Conservation (phyloP, 2,329 filamentous ascomycete species). For the Aureobasidium subglaciale region DNA sequence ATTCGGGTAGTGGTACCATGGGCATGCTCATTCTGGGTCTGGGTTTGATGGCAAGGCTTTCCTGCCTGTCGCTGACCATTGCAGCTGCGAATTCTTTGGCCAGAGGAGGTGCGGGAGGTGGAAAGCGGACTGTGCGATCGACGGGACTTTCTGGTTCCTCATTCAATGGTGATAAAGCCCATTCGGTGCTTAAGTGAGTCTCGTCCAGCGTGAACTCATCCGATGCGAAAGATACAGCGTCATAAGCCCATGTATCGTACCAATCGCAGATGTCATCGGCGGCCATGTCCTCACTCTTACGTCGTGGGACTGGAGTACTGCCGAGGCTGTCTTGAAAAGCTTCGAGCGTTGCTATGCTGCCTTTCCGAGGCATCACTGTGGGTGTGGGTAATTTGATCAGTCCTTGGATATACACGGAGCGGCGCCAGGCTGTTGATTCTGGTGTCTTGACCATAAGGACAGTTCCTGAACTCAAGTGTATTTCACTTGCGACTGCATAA, state of each 20-base stretch:
- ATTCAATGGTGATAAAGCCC: neutral
- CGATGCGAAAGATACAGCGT: neutral
- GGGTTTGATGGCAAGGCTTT: neutral
- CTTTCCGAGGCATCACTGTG: conserved; percentile 29
- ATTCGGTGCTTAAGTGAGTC: neutral
- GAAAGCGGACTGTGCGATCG: neutral
- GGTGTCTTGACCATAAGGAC: conserved; percentile 29
- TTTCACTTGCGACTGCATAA: conserved; percentile 18
- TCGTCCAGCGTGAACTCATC: neutral
- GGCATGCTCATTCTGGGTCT: neutral
- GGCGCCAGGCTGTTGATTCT: conserved; percentile 29
- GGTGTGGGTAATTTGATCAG: conserved; percentile 34
- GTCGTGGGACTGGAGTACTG: conserved; percentile 22
- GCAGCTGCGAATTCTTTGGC: neutral
- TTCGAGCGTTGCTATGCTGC: conserved; percentile 35
- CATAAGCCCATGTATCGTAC: conserved; percentile 35
- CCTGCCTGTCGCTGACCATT: neutral
- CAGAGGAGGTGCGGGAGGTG: neutral
- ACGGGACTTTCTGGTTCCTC: conserved; percentile 7
- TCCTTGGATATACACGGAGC: conserved; percentile 35
- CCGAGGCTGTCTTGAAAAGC: conserved; percentile 28
- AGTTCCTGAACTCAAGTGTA: conserved; percentile 29
- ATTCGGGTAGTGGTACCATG: neutral
- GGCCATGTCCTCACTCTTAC: conserved; percentile 29
- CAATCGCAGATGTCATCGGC: conserved; percentile 37